phyloP scores from a whole-genome alignment of 73 alveolate genomes.

The Stentor coeruleus region DNA sequence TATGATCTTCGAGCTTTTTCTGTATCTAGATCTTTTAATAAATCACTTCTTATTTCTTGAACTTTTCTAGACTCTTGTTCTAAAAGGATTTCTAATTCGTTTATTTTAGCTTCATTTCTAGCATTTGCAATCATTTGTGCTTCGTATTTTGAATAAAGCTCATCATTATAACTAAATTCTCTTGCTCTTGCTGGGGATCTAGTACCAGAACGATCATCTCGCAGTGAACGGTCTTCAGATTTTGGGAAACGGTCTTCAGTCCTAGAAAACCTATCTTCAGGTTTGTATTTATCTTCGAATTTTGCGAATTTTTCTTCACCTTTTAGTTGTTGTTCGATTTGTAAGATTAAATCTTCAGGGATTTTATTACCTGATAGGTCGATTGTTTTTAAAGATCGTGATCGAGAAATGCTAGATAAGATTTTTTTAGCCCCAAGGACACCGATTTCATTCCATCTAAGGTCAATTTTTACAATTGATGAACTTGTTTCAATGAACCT shows the following conservation, averaged over 20 bases:
- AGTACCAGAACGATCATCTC: too few relatives aligned
- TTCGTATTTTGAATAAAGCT: neutral
- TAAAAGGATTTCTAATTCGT: conserved; percentile 10
- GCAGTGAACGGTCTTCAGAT: too few relatives aligned
- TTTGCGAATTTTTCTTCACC: conserved; percentile 10
- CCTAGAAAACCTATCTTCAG: neutral
- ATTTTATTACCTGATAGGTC: conserved; percentile 55
- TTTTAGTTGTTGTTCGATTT: conserved; percentile 41
- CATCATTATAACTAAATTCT: conserved; percentile 12
- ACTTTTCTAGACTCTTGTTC: conserved; percentile 38
- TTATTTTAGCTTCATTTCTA: conserved; percentile 32
- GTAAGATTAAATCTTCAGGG: conserved; percentile 34
- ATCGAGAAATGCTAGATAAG: conserved; percentile 28
- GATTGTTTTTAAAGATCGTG: conserved; percentile 14
- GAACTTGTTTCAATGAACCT: conserved; percentile 31
- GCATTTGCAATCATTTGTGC: neutral
- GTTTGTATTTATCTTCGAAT: neutral
- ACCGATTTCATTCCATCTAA: conserved; percentile 59
- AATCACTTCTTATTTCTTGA: conserved; percentile 34
- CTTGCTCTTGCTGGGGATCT: neutral
- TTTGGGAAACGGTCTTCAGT: too few relatives aligned
- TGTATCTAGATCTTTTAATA: conserved; percentile 42
- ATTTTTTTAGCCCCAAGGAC: conserved; percentile 41
- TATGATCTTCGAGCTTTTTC: conserved; percentile 37
- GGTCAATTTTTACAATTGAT: conserved; percentile 33